Evolutionary conservation across 2,329 filamentous ascomycete genomes (phyloP).

Genomic region (Scopulariopsis brevicaulis): DNA sequence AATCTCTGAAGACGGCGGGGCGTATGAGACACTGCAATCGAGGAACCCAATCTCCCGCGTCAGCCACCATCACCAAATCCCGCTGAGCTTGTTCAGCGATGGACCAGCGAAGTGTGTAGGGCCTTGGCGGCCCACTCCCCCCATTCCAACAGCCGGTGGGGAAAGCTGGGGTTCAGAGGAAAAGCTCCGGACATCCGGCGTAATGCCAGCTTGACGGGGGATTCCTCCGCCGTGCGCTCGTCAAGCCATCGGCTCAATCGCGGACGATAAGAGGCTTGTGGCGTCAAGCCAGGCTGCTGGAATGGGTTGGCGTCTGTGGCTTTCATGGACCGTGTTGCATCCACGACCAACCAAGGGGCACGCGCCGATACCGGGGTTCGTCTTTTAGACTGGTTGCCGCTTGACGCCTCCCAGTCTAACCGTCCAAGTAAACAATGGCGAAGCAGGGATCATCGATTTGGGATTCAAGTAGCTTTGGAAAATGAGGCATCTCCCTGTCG

Average conservation of each 20-base stretch:
- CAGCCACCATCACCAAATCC: neutral
- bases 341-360: neutral
- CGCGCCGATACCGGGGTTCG: too few relatives aligned
- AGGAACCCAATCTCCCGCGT: neutral
- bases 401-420: too few relatives aligned
- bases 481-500: too few relatives aligned
- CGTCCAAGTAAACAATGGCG: too few relatives aligned
- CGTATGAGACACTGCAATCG: neutral
- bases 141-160: neutral
- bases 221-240: neutral
- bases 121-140: neutral
- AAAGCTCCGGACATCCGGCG: neutral
- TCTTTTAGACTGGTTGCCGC: too few relatives aligned
- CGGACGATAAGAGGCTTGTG: constrained; percentile 1
- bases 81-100: neutral
- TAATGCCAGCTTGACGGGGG: neutral
- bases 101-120: neutral
- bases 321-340: neutral
- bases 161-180: neutral
- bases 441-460: too few relatives aligned
- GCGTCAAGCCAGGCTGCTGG: neutral
- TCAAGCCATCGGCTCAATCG: neutral
- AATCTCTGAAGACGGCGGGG: neutral
- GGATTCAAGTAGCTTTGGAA: too few relatives aligned
- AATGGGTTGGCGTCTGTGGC: neutral